phyloP scores from a whole-genome alignment of 2,329 filamentous ascomycete genomes.

The Cytospora schulzeri region DNA sequence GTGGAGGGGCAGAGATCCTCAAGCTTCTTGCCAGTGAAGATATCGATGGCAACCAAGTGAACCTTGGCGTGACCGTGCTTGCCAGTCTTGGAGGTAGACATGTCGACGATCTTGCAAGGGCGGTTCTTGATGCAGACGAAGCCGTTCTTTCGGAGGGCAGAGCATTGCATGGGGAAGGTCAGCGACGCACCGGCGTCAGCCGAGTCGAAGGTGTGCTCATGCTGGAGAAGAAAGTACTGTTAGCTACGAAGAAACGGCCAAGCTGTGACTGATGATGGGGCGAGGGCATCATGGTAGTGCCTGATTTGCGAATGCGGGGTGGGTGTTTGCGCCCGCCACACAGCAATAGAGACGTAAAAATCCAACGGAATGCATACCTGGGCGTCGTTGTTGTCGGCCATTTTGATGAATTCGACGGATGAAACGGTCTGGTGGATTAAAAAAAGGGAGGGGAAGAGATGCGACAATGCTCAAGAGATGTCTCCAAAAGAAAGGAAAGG shows the following conservation, averaged over 20 bases:
- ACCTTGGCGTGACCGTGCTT: constrained; percentile 99
- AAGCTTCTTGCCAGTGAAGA: constrained; percentile 99
- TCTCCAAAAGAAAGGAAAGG: constrained; percentile 20
- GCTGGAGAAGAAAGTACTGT: constrained; percentile 45
- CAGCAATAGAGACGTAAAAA: constrained; percentile 25
- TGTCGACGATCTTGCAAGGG: constrained; percentile 99
- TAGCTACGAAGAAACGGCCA: constrained; percentile 13
- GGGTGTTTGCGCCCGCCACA: constrained; percentile 39
- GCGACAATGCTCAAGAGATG: constrained; percentile 23
- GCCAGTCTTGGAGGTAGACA: constrained; percentile 99
- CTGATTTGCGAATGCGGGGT: constrained; percentile 48
- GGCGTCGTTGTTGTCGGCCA: constrained; percentile 51
- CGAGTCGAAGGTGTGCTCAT: constrained; percentile 77
- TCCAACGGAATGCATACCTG: constrained; percentile 47
- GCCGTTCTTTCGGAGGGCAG: constrained; percentile 98
- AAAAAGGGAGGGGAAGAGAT: constrained; percentile 21
- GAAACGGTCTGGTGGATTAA: constrained; percentile 19
- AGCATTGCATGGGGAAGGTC: constrained; percentile 99
- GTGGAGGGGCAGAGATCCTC: constrained; percentile 99
- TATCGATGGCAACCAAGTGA: constrained; percentile 95
- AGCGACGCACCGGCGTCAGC: constrained; percentile 93
- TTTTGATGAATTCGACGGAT: constrained; percentile 51
- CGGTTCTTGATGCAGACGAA: constrained; percentile 98
- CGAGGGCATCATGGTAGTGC: constrained; percentile 28
- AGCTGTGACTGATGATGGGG: constrained; percentile 2